Conservation (phyloP, 306 rosid species). For the Cicer bijugum region DNA sequence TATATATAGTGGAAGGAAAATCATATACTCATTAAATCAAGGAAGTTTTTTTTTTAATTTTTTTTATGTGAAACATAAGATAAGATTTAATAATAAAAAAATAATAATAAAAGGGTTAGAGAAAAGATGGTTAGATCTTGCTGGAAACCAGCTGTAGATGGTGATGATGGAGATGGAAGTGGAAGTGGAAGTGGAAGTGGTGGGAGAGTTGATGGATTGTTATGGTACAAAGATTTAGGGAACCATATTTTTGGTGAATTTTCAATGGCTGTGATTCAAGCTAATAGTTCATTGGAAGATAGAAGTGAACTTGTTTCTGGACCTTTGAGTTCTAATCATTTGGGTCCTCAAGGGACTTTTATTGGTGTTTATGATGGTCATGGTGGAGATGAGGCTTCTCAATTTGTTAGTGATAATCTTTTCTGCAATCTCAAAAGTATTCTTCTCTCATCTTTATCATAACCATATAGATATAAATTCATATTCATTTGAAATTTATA, state of each 20-base stretch:
- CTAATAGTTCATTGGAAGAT: constrained; percentile 80
- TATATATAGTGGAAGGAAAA: constrained; percentile 29
- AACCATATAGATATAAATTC: background rate
- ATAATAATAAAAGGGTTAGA: background rate
- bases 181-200: constrained; percentile 53
- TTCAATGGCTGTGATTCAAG: constrained; percentile 96
- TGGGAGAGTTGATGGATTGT: constrained; percentile 72
- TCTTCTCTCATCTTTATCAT: constrained; percentile 32
- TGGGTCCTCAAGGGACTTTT: constrained; percentile 76
- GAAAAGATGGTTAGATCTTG: constrained; percentile 75
- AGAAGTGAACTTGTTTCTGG: constrained; percentile 88
- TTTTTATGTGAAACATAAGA: constrained; percentile 1
- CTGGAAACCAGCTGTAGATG: constrained; percentile 71
- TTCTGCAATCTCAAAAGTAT: constrained; percentile 79
- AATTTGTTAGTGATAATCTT: constrained; percentile 73
- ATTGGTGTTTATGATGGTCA: constrained; percentile 97
- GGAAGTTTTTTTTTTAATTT: too few relatives aligned
- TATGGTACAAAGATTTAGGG: constrained; percentile 93
- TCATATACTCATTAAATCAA: background rate
- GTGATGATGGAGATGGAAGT: constrained; percentile 64
- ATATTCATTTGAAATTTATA: background rate
- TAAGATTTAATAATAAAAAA: background rate
- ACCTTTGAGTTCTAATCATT: constrained; percentile 57
- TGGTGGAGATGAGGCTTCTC: constrained; percentile 87
- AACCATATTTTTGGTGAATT: constrained; percentile 76